Percentiles rank a stretch among this genome's conserved stretches.
Evolutionary conservation across 345 rosid species (phyloP).

Genomic region (Pseudoturritis turrita): DNA sequence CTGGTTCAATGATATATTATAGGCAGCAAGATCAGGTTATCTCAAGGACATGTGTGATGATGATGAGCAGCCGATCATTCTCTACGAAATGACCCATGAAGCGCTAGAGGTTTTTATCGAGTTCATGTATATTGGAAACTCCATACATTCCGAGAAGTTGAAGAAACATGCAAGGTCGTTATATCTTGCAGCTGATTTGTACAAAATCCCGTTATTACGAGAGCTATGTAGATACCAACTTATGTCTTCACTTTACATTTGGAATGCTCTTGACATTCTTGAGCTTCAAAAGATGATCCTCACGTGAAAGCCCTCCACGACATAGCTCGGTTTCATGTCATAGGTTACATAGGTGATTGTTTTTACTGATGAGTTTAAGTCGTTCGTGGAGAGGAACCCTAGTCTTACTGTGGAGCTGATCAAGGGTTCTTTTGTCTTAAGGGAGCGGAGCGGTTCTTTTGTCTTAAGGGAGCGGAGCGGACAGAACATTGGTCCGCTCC

Average conservation of each 20-base stretch:
- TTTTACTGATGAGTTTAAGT: background rate
- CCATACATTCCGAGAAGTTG: background rate
- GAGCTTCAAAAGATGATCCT: slow-evolving; percentile 6
- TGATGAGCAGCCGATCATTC: background rate
- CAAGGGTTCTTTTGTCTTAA: background rate
- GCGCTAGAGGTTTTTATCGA: background rate
- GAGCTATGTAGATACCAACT: background rate
- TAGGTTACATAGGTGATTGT: background rate
- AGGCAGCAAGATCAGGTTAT: slow-evolving; percentile 2
- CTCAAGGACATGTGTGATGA: background rate
- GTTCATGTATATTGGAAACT: background rate
- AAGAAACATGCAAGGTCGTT: slow-evolving; percentile 5
- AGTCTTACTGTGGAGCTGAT: background rate
- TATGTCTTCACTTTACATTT: background rate
- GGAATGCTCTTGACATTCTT: background rate
- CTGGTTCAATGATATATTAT: background rate
- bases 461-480: too few relatives aligned
- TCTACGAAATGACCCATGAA: slow-evolving; percentile 7
- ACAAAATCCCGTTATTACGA: background rate
- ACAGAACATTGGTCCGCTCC: background rate
- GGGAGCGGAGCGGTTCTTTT: too few relatives aligned
- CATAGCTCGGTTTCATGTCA: background rate
- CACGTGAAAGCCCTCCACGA: background rate
- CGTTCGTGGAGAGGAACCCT: background rate
- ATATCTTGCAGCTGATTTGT: background rate